Conservation (phyloP, 441 rosid species). For the Croton setiger region DNA sequence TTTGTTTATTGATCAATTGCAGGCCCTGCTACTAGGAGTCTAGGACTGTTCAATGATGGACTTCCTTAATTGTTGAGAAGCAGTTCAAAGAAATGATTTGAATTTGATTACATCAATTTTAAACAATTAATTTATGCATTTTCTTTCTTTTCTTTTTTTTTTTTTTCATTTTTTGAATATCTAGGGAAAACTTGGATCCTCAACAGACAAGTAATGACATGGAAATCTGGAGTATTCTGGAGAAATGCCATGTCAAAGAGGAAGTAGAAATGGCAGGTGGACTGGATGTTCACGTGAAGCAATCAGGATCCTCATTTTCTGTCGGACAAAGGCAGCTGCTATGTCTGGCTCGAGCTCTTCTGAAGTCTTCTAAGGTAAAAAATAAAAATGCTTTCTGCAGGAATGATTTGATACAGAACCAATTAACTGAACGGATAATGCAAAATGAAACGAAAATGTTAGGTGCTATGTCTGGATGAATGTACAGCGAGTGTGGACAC, state of each 20-base stretch:
- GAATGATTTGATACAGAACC: not conserved
- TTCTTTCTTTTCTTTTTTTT: too few species aligned
- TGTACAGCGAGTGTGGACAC: constrained; percentile 85
- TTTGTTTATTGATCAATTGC: not conserved
- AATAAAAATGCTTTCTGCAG: constrained; percentile 4
- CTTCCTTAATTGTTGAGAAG: not conserved
- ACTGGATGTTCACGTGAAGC: constrained; percentile 56
- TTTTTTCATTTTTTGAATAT: constrained; percentile 12
- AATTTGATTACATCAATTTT: not conserved
- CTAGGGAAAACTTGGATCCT: constrained; percentile 92
- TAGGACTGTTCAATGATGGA: not conserved
- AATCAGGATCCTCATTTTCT: constrained; percentile 72
- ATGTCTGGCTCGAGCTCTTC: constrained; percentile 92
- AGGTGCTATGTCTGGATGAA: constrained; percentile 95
- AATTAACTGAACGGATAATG: too few species aligned
- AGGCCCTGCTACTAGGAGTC: not conserved
- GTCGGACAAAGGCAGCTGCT: constrained; percentile 95
- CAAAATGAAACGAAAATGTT: not conserved
- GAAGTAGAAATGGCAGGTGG: constrained; percentile 87
- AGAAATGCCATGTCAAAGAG: constrained; percentile 79
- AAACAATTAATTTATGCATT: not conserved
- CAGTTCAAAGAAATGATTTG: not conserved
- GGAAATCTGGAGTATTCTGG: constrained; percentile 66
- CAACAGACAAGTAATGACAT: constrained; percentile 45
- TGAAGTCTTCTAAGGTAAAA: constrained; percentile 78